Evolutionary conservation across 2,329 filamentous ascomycete genomes (phyloP), one percentile per base, ranked within the genome.

Genomic region (Beauveria caledonica): DNA sequence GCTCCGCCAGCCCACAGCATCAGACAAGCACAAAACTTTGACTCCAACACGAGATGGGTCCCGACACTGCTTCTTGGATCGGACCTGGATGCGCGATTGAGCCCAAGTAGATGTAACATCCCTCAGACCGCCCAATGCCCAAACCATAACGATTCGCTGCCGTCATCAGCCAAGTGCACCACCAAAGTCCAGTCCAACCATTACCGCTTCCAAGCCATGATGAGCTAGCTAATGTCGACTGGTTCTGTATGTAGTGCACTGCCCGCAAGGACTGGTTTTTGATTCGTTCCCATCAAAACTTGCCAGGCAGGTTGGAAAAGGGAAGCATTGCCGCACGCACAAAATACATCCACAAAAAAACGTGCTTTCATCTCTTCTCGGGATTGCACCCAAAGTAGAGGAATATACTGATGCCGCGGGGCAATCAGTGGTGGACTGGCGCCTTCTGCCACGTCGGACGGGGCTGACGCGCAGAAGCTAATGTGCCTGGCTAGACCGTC

Each of bases 311-410:
- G 70, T 71, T 69, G 68, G 71, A 68, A 71, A 72, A 74, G 83
- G 84, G 86, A 85, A 87, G 88, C 86, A 75, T 78, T 77, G 70
- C 70, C 78, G 80, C 86, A 82, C 90, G 90, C 83, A 88, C 90
- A 96, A 97, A 96, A 85, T 76, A 92, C 90, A 87, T 95, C 90
- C 82, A 80, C 81, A 96, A 97, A 97, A 36, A 96, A 85, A 85
- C 90, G 90, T 84, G 78, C 78, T 83, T 52, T 83, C 82, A 70
- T 86, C 83, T 82, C 78, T 68, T 69, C 83, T 80, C 74, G 46
- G 66, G 68, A 70, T 67, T 66, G 7, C 9, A 13, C n/a, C 29
- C 44, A 67, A 66, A 60, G 64, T 62, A 66, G 81, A 84, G 85
- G 84, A 67, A 76, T 68, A 63, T 70, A 66, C 68, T 68, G 64